These are phyloP conservation scores for Suillus tomentosus DNA, from an alignment of 768 basidiomycete genomes.

Conservation along the genomic window DNA sequence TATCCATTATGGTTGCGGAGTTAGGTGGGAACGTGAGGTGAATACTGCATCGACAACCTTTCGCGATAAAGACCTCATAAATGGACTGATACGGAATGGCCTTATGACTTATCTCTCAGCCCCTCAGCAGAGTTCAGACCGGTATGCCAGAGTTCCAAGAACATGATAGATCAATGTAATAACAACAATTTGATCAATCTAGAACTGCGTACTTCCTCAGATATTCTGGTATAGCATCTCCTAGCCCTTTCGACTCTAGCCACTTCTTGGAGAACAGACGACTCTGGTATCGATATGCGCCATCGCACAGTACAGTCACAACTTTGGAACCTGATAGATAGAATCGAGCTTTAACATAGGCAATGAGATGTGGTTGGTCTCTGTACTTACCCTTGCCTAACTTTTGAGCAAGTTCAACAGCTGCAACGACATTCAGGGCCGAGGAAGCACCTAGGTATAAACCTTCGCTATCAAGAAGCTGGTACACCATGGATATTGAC, in stretches of 20 bases:
- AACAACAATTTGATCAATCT: slow-evolving; percentile 43
- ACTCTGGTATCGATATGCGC: slow-evolving; percentile 96
- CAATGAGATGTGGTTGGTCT: not conserved
- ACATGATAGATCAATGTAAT: not conserved
- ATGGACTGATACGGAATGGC: not conserved
- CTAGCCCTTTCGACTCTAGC: slow-evolving; percentile 80
- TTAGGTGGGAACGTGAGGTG: not conserved
- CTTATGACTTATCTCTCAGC: not conserved
- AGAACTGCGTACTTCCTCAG: slow-evolving; percentile 90
- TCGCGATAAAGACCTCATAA: not conserved
- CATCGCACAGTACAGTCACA: slow-evolving; percentile 91
- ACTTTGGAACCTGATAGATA: slow-evolving; percentile 66
- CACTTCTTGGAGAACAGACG: slow-evolving; percentile 93
- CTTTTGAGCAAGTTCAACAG: slow-evolving; percentile 81
- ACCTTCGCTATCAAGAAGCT: slow-evolving; percentile 89
- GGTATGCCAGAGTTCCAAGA: not conserved
- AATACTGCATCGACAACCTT: not conserved
- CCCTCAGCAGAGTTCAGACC: not conserved
- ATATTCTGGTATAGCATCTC: slow-evolving; percentile 76
- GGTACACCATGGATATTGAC: slow-evolving; percentile 91
- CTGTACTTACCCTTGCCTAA: slow-evolving; percentile 70
- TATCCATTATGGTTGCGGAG: not conserved
- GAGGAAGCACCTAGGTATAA: slow-evolving; percentile 93
- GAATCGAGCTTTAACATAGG: slow-evolving; percentile 6
- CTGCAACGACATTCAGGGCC: slow-evolving; percentile 93